phyloP scores from a whole-genome alignment of 108 stramenopile genomes.

The Skeletonema costatum region DNA sequence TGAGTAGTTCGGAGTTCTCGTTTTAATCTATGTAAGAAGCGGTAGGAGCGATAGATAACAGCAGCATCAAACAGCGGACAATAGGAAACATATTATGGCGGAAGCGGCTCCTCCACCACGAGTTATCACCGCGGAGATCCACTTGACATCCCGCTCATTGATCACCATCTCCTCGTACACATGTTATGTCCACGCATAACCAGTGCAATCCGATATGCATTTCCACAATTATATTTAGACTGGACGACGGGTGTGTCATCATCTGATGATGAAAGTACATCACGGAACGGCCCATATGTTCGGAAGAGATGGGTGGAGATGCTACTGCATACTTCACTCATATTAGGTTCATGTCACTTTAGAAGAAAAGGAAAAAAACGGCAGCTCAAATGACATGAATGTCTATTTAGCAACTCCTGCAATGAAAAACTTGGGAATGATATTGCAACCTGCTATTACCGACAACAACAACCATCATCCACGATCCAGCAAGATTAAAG shows the following conservation, averaged over 20 bases:
- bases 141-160: conserved; percentile 50
- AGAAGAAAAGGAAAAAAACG: not conserved
- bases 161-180: conserved; percentile 36
- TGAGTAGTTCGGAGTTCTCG: too few relatives aligned
- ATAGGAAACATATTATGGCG: not conserved
- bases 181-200: conserved; percentile 37
- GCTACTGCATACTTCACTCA: conserved; percentile 23
- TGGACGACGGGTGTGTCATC: conserved; percentile 23
- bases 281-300: conserved; percentile 1
- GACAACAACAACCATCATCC: not conserved
- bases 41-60: too few relatives aligned
- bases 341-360: conserved; percentile 39
- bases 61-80: too few relatives aligned
- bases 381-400: not conserved
- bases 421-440: conserved; percentile 43
- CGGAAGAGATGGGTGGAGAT: conserved; percentile 32
- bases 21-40: too few relatives aligned
- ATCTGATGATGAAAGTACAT: not conserved
- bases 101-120: not conserved
- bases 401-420: conserved; percentile 38
- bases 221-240: conserved; percentile 42
- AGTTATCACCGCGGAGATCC: conserved; percentile 38
- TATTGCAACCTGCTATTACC: conserved; percentile 7
- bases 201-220: conserved; percentile 30
- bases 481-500: conserved; percentile 2